Evolutionary conservation across 768 basidiomycete genomes (phyloP), one percentile per base, ranked within the genome.

Genomic region (Boletus fagicola): DNA sequence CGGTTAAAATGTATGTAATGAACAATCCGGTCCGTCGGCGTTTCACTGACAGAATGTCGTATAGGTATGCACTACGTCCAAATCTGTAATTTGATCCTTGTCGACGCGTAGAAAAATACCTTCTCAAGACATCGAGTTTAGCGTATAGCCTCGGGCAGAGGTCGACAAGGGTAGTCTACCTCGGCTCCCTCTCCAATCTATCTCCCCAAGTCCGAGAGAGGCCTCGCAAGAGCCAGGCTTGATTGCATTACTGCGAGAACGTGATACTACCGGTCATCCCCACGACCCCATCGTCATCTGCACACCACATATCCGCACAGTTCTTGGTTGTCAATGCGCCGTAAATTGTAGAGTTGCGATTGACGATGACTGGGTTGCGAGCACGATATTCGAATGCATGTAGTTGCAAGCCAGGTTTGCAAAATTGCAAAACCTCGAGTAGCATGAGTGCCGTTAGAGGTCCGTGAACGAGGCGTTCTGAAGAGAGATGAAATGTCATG

Each of bases 381-480:
- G 90, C 90, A 38, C 86, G 79, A 66, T 92, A 91, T 58, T 83
- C 83, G 62, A 90, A 91, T 6, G 73, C 60, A 45, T 69, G 75
- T 53, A 92, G 63, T 24, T 72, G 67, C 13, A 74, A 68, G 2
- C 74, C 69, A 1, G 86, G 84, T 47, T 80, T 73, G 48, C 84
- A 69, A 62, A 83, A 76, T 8, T 74, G 69, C 35, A 82, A 74
- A 0, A 79, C 72, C 65, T 93, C 92, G 36, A 93, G 75, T 5
- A 93, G 75, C 82, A 93, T 85, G 51, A 90, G 75, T 0, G 91
- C 90, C 3, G 87, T 92, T 43, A 94, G 73, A 40, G 92, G 91
- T 0, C 89, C 91, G 65, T 93, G 92, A 12, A 93, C 88, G n/a
- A 94, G 79, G 12, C 89, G 82, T 72, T 90, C 89, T 90, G 64